These are phyloP conservation scores for Trypanosomatidae sp. DNA, from an alignment of 208 protist species.

Conservation along the genomic window DNA sequence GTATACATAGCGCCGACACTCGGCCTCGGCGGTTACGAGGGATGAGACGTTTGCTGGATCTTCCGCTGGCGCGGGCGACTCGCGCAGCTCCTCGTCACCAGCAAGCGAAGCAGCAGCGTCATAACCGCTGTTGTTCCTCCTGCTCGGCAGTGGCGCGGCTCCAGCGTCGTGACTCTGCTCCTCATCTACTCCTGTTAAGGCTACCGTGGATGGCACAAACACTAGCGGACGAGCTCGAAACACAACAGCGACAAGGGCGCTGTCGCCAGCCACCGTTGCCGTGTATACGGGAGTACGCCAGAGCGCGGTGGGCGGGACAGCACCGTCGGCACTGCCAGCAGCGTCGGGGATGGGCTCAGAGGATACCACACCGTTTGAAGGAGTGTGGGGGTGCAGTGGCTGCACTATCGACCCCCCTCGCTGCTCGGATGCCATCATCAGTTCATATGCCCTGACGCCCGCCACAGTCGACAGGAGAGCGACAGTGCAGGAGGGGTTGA, in stretches of 20 bases:
- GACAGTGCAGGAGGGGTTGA: constrained; percentile 28
- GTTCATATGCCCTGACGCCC: constrained; percentile 12
- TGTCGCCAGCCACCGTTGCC: constrained; percentile 50
- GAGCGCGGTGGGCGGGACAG: constrained; percentile 5
- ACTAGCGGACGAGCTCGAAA: constrained; percentile 29
- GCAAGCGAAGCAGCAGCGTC: background rate
- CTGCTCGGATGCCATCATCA: background rate
- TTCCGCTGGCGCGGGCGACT: background rate
- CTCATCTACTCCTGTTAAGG: background rate
- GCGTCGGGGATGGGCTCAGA: background rate
- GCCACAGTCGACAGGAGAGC: constrained; percentile 21
- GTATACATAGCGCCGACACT: constrained; percentile 34
- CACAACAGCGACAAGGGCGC: constrained; percentile 54
- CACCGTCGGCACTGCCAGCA: background rate
- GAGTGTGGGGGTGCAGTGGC: background rate
- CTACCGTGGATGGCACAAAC: constrained; percentile 10
- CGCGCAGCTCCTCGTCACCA: constrained; percentile 1
- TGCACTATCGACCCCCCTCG: background rate
- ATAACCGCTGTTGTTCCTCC: background rate
- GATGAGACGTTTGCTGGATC: background rate
- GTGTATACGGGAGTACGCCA: constrained; percentile 42
- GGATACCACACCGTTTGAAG: background rate
- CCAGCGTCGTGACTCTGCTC: background rate
- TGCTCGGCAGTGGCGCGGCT: background rate
- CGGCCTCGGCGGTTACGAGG: constrained; percentile 12